A percentile compares a stretch with the other conserved stretches of the same genome.
Evolutionary conservation across 2,329 filamentous ascomycete species (phyloP).

Genomic region (Reticulascus tulasneorum): DNA sequence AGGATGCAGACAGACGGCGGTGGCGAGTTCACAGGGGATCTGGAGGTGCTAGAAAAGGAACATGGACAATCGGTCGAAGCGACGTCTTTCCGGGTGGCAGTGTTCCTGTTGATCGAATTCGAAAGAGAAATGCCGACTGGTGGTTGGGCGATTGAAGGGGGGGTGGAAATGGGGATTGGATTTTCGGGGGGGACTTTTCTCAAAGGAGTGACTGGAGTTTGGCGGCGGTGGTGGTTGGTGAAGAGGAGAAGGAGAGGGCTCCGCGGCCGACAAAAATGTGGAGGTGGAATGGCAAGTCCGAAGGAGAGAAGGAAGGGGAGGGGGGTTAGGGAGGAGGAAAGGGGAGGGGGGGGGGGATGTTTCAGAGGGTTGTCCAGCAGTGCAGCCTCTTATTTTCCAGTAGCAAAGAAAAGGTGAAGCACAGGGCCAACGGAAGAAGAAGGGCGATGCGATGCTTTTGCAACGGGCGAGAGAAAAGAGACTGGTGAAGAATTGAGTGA

Average conservation of each 20-base stretch:
- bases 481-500: background rate
- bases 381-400: conserved; percentile 8
- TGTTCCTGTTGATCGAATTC: no score
- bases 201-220: conserved; percentile 15
- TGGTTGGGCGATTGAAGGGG: conserved; percentile 2
- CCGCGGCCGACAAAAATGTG: background rate
- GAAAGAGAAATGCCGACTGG: conserved; percentile 9
- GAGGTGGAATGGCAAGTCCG: conserved; percentile 2
- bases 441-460: background rate
- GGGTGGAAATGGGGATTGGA: no score
- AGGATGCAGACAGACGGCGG: no score
- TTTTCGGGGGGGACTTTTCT: no score
- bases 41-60: no score
- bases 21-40: no score
- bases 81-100: no score
- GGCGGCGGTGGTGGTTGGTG: conserved; percentile 6
- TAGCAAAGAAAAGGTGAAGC: conserved; percentile 7
- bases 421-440: background rate
- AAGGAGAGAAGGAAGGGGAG: background rate
- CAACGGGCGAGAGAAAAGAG: background rate
- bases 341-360: conserved; percentile 5
- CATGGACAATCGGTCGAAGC: no score
- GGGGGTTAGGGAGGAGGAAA: background rate
- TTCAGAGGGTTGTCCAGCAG: conserved; percentile 15
- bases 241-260: conserved; percentile 1